These are phyloP conservation scores for Boletus eberwhitei DNA, from an alignment of 768 basidiomycete species.

Conservation along the genomic window DNA sequence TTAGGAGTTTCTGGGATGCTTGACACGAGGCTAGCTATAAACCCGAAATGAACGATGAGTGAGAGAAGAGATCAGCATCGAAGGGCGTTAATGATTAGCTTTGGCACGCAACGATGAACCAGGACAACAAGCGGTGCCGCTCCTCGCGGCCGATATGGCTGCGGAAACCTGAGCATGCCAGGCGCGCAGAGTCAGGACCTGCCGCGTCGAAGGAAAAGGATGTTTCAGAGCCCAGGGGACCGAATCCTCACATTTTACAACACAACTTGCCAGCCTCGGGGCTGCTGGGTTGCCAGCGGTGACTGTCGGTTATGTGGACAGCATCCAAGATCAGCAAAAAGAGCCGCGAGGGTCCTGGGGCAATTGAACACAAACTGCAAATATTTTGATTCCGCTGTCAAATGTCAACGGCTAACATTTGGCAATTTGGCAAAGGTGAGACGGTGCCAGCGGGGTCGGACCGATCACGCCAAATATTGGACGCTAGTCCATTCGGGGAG, in stretches of 20 bases:
- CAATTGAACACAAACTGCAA: slow-evolving; percentile 12
- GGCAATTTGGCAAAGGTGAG: background rate
- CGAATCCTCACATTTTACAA: slow-evolving; percentile 23
- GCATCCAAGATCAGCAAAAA: slow-evolving; percentile 25
- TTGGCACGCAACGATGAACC: slow-evolving; percentile 26
- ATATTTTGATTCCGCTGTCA: slow-evolving; percentile 33
- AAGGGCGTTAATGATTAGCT: slow-evolving; percentile 34
- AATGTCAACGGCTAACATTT: slow-evolving; percentile 13
- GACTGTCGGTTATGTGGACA: slow-evolving; percentile 17
- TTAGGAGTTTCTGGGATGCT: slow-evolving; percentile 28
- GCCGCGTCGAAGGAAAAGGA: background rate
- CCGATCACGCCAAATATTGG: slow-evolving; percentile 2
- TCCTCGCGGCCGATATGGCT: slow-evolving; percentile 22
- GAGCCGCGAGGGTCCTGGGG: slow-evolving; percentile 3
- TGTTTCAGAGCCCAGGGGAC: slow-evolving; percentile 2
- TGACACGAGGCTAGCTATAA: slow-evolving; percentile 36
- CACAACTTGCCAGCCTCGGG: background rate
- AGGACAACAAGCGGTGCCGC: slow-evolving; percentile 29
- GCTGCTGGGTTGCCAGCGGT: slow-evolving; percentile 13
- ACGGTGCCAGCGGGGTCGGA: slow-evolving; percentile 8
- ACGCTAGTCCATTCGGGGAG: slow-evolving; percentile 1
- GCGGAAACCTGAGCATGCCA: slow-evolving; percentile 6
- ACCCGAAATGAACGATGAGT: slow-evolving; percentile 34
- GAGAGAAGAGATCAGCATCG: slow-evolving; percentile 35
- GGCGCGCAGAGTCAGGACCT: slow-evolving; percentile 7